These are phyloP conservation scores for Handroanthus guayacan DNA, from an alignment of 257 asterid species.

Conservation along the genomic window DNA sequence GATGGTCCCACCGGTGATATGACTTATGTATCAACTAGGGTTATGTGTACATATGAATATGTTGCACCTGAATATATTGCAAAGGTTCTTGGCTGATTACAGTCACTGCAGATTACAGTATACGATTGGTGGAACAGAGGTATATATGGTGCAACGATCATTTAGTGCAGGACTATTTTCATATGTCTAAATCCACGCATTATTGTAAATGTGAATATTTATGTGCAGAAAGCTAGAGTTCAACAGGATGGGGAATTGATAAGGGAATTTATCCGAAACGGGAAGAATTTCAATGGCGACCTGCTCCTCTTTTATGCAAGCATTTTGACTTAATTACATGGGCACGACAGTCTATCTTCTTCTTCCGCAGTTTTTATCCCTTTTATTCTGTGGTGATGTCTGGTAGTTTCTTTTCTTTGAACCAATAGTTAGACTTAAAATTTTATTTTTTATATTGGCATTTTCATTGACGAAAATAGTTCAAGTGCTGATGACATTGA, in stretches of 20 bases:
- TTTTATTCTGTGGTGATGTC: too few species aligned
- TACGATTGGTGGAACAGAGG: slow-evolving; percentile 76
- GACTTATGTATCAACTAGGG: slow-evolving; percentile 57
- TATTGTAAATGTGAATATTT: slow-evolving; percentile 30
- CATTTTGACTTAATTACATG: slow-evolving; percentile 88
- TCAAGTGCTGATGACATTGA: too few species aligned
- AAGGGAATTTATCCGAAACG: slow-evolving; percentile 71
- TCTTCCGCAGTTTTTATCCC: too few species aligned
- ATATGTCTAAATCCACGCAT: slow-evolving; percentile 6
- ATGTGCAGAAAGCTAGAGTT: slow-evolving; percentile 57
- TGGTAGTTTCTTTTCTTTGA: too few species aligned
- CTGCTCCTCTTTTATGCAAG: slow-evolving; percentile 93
- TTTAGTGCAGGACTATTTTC: neutral
- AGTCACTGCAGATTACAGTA: slow-evolving; percentile 70
- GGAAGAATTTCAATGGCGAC: slow-evolving; percentile 95
- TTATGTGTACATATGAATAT: slow-evolving; percentile 40
- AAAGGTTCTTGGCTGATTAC: neutral
- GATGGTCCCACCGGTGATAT: slow-evolving; percentile 58
- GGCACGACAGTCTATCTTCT: slow-evolving; percentile 90
- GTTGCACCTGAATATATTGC: neutral
- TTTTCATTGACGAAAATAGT: too few species aligned
- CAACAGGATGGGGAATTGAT: slow-evolving; percentile 55
- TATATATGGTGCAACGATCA: slow-evolving; percentile 37
- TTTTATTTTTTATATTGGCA: too few species aligned
- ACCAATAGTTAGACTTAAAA: too few species aligned